Conservation (phyloP, 2,329 filamentous ascomycete species). For the Ophiostoma fasciatum region DNA sequence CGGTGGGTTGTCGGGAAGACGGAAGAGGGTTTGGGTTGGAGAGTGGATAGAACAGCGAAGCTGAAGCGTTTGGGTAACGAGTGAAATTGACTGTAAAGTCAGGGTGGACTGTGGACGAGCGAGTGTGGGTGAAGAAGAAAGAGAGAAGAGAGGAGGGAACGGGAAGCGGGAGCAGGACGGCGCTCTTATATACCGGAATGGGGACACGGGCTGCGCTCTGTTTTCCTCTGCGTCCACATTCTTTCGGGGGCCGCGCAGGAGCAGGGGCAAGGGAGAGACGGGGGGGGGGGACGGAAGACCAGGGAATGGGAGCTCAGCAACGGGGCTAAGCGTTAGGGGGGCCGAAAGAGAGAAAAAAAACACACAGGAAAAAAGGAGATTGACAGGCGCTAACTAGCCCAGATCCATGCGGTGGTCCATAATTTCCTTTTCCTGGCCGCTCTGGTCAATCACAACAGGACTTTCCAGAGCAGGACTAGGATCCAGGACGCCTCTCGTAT, state of each 20-base stretch:
- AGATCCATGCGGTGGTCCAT: too few species aligned
- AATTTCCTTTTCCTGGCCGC: too few species aligned
- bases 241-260: not conserved
- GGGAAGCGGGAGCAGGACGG: conserved; percentile 9
- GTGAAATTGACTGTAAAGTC: conserved; percentile 45
- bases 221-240: not conserved
- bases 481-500: too few species aligned
- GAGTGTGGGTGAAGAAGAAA: conserved; percentile 35
- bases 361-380: conserved; percentile 9
- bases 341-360: not conserved
- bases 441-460: too few species aligned
- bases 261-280: not conserved
- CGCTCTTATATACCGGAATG: conserved; percentile 13
- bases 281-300: conserved; percentile 1
- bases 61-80: conserved; percentile 30
- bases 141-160: conserved; percentile 20
- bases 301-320: not conserved
- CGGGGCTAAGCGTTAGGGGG: not conserved
- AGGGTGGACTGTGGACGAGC: conserved; percentile 26
- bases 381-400: conserved; percentile 9
- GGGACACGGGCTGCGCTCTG: not conserved
- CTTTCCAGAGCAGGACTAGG: too few species aligned
- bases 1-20: conserved; percentile 28
- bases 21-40: conserved; percentile 12
- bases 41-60: conserved; percentile 12